Percentiles rank a stretch among this genome's conserved stretches.
Evolutionary conservation across 2,329 filamentous ascomycete species (phyloP).

Genomic region (Phyllosticta citrichinensis): DNA sequence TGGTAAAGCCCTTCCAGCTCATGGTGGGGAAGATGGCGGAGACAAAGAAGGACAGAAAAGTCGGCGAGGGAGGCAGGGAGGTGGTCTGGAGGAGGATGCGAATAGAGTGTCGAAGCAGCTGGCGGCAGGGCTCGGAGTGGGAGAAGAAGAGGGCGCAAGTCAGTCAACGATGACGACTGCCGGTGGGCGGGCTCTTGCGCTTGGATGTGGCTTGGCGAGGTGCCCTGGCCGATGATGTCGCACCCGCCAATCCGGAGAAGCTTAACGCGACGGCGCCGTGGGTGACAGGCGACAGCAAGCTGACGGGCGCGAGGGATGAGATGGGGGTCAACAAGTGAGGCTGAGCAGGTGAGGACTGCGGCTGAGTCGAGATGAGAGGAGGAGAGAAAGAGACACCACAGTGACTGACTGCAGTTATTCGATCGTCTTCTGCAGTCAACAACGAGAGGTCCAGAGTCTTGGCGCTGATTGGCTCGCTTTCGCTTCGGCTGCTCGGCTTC

Average conservation of each 20-base stretch:
- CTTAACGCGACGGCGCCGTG: neutral
- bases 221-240: neutral
- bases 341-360: neutral
- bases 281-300: neutral
- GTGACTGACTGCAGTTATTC: neutral
- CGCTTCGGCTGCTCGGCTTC: neutral
- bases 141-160: slow-evolving; percentile 2
- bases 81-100: neutral
- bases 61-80: neutral
- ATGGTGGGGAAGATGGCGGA: slow-evolving; percentile 39
- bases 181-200: neutral
- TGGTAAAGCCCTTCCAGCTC: slow-evolving; percentile 96
- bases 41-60: neutral
- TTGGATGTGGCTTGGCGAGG: neutral
- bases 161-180: slow-evolving; percentile 7
- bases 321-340: neutral
- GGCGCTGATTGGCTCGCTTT: neutral
- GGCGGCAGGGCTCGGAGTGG: neutral
- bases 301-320: neutral
- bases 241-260: neutral
- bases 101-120: neutral
- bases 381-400: too few species aligned
- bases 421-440: neutral
- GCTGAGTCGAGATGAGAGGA: too few species aligned
- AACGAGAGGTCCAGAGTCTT: neutral